phyloP scores from a whole-genome alignment of 129 eudicot species.

The Tanacetum coccineum region DNA sequence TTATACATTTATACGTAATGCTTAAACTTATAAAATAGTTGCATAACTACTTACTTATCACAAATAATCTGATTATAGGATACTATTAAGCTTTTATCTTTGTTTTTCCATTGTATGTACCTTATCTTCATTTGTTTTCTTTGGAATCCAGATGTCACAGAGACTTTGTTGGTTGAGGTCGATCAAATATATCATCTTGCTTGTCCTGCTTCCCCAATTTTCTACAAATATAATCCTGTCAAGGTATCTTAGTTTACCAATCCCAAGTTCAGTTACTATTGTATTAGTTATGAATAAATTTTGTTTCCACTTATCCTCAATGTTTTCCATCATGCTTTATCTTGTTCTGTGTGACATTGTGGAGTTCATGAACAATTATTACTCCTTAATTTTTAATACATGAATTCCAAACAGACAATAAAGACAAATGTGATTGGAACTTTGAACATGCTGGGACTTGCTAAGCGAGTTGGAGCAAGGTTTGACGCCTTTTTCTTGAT shows the following conservation, averaged over 20 bases:
- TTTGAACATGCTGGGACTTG: conserved; percentile 88
- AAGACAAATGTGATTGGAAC: conserved; percentile 94
- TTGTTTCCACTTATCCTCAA: not conserved
- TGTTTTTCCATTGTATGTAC: not conserved
- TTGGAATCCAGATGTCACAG: conserved; percentile 62
- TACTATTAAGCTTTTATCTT: no score
- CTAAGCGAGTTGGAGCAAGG: conserved; percentile 93
- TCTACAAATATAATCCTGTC: conserved; percentile 79
- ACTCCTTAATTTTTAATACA: not conserved
- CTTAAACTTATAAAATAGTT: conserved; percentile 3
- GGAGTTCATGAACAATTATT: conserved; percentile 4
- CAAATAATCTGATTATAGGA: no score
- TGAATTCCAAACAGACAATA: conserved; percentile 53
- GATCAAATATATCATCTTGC: conserved; percentile 90
- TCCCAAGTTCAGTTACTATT: conserved; percentile 1
- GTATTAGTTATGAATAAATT: not conserved
- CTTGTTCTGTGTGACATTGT: not conserved
- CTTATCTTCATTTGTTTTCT: conserved; percentile 3
- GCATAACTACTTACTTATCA: not conserved
- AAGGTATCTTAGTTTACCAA: conserved; percentile 44
- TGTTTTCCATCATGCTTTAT: not conserved
- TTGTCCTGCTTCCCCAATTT: conserved; percentile 82
- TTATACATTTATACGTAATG: no score
- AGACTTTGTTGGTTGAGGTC: conserved; percentile 67
- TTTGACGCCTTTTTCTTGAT: conserved; percentile 21